Percentiles rank a stretch among this genome's conserved stretches.
Conservation (phyloP, 257 asterid species). For the Mentha longifolia region DNA sequence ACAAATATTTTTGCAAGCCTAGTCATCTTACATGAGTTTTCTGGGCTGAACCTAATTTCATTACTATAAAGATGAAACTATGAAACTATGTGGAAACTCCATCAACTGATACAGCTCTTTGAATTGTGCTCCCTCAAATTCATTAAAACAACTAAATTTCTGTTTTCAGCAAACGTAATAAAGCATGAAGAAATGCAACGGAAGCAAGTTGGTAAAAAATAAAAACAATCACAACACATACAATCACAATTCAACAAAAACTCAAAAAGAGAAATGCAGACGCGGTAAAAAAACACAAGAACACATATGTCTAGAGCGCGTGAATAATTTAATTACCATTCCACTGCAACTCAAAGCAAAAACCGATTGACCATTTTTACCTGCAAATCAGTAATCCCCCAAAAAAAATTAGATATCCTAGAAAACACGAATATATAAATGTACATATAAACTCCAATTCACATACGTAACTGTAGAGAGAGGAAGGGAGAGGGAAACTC, state of each 20-base stretch:
- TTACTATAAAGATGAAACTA: background rate
- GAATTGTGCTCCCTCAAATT: slow-evolving; percentile 14
- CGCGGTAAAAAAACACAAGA: background rate
- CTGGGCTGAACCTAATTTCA: slow-evolving; percentile 2
- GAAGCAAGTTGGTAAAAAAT: slow-evolving; percentile 6
- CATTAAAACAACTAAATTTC: slow-evolving; percentile 6
- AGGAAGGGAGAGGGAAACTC: slow-evolving; percentile 26
- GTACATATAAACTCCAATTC: background rate
- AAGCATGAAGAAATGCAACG: slow-evolving; percentile 6
- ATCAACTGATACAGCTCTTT: slow-evolving; percentile 1
- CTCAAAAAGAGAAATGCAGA: background rate
- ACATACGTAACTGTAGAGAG: background rate
- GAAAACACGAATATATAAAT: background rate
- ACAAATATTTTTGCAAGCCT: background rate
- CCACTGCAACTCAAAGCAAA: slow-evolving; percentile 32
- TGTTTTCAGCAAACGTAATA: background rate
- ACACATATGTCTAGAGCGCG: background rate
- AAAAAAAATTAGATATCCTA: slow-evolving; percentile 4
- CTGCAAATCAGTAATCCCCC: slow-evolving; percentile 37
- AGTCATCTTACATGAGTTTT: slow-evolving; percentile 14
- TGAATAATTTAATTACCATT: slow-evolving; percentile 33
- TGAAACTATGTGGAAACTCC: background rate
- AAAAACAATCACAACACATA: slow-evolving; percentile 10
- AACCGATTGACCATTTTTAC: slow-evolving; percentile 29
- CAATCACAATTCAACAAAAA: slow-evolving; percentile 16